Conservation (phyloP, 345 rosid genomes). For the Eutrema yunnanense region DNA sequence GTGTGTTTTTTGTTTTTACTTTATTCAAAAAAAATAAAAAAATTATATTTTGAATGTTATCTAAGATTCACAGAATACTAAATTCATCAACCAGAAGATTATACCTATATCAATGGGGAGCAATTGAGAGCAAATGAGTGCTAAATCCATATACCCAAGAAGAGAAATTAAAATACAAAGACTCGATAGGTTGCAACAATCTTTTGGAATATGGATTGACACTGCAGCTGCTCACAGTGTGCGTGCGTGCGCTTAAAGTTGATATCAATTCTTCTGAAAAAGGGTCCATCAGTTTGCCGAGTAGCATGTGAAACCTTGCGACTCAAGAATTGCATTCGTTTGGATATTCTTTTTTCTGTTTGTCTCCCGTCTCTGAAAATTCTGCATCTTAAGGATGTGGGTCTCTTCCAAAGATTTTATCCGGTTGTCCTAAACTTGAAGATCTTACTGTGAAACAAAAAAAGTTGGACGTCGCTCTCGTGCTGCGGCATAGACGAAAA, state of each 20-base stretch:
- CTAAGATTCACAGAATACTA: too few relatives aligned
- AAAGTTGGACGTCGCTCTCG: not conserved
- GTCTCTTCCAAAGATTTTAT: not conserved
- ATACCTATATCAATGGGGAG: too few relatives aligned
- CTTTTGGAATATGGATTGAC: not conserved
- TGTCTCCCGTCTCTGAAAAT: not conserved
- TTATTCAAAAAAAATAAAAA: too few relatives aligned
- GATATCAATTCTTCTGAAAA: not conserved
- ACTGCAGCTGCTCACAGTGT: not conserved
- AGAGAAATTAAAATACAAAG: too few relatives aligned
- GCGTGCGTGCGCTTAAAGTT: not conserved
- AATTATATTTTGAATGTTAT: too few relatives aligned
- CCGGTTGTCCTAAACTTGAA: slow-evolving; percentile 1
- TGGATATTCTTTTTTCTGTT: not conserved
- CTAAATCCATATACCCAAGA: too few relatives aligned
- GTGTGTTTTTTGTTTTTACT: not conserved
- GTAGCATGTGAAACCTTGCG: not conserved
- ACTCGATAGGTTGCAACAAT: too few relatives aligned
- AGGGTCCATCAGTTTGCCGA: not conserved
- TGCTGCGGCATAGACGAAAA: not conserved
- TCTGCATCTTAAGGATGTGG: not conserved
- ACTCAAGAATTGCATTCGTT: not conserved
- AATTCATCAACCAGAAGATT: too few relatives aligned
- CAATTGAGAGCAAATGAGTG: too few relatives aligned
- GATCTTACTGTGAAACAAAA: not conserved